A percentile compares a stretch with the other conserved stretches of the same genome.
Conservation (phyloP, 139 green algal species). For the Edaphochlamys debaryana region DNA sequence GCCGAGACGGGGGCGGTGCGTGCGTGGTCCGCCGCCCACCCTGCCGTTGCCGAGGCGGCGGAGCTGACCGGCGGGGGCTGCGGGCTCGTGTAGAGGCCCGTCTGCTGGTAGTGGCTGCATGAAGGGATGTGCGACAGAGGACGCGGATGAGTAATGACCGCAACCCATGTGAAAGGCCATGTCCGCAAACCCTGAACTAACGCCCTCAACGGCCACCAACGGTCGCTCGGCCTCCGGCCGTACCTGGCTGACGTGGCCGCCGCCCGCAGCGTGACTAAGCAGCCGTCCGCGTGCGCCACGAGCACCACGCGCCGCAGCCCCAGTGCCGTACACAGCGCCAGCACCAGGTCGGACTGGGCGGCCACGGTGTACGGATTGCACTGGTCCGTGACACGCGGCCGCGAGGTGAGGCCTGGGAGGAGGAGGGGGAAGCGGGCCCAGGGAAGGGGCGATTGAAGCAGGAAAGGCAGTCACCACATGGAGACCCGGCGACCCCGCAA, state of each 20-base stretch:
- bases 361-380: conserved; percentile 61
- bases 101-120: conserved; percentile 16
- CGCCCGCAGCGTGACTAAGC: conserved; percentile 71
- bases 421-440: too few species aligned
- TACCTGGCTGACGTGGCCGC: conserved; percentile 48
- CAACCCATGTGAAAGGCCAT: too few species aligned
- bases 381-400: conserved; percentile 14
- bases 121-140: neutral
- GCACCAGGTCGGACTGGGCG: conserved; percentile 64
- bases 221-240: too few species aligned
- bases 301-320: conserved; percentile 65
- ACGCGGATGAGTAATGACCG: too few species aligned
- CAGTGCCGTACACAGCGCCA: conserved; percentile 63
- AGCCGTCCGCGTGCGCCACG: conserved; percentile 76
- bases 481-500: conserved; percentile 49
- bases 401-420: conserved; percentile 56
- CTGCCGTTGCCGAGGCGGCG: neutral
- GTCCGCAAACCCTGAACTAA: too few species aligned
- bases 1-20: conserved; percentile 5
- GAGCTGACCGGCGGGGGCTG: neutral
- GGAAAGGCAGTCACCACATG: conserved; percentile 34
- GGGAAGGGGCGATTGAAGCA: neutral
- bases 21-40: neutral
- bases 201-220: too few species aligned
- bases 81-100: neutral